Percentiles rank a stretch among this genome's conserved stretches.
Conservation (phyloP, 2,329 filamentous ascomycete genomes). For the Camillea tinctor region DNA sequence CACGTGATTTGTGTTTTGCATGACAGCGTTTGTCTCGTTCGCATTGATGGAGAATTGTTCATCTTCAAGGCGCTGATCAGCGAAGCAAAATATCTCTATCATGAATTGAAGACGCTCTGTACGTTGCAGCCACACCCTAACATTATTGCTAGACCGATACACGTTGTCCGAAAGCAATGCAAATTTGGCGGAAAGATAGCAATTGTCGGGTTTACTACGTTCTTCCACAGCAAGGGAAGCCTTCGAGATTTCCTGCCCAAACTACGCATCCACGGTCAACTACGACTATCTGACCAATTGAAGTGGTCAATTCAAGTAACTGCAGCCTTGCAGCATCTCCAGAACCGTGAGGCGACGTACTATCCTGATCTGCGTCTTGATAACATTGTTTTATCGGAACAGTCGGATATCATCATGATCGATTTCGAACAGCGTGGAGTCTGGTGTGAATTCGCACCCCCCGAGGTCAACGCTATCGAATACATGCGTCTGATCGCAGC, state of each 20-base stretch:
- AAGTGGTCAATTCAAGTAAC: slow-evolving; percentile 55
- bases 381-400: slow-evolving; percentile 53
- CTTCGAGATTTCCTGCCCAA: slow-evolving; percentile 55
- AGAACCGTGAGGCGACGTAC: slow-evolving; percentile 44
- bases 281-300: slow-evolving; percentile 45
- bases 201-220: slow-evolving; percentile 56
- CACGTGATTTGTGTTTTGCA: slow-evolving; percentile 53
- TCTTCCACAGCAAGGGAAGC: slow-evolving; percentile 53
- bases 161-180: slow-evolving; percentile 56
- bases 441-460: slow-evolving; percentile 61
- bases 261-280: slow-evolving; percentile 44
- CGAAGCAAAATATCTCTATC: slow-evolving; percentile 59
- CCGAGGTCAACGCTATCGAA: slow-evolving; percentile 59
- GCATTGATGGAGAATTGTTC: slow-evolving; percentile 41
- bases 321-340: slow-evolving; percentile 50
- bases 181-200: slow-evolving; percentile 55
- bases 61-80: slow-evolving; percentile 60
- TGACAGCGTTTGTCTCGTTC: slow-evolving; percentile 58
- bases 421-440: slow-evolving; percentile 64
- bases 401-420: slow-evolving; percentile 51
- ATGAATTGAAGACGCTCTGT: slow-evolving; percentile 57
- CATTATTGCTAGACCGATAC: slow-evolving; percentile 50
- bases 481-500: slow-evolving; percentile 54
- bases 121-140: slow-evolving; percentile 51
- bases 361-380: slow-evolving; percentile 61